Conservation (phyloP, 2,329 filamentous ascomycete species). For the Hypoxylon rubiginosum region DNA sequence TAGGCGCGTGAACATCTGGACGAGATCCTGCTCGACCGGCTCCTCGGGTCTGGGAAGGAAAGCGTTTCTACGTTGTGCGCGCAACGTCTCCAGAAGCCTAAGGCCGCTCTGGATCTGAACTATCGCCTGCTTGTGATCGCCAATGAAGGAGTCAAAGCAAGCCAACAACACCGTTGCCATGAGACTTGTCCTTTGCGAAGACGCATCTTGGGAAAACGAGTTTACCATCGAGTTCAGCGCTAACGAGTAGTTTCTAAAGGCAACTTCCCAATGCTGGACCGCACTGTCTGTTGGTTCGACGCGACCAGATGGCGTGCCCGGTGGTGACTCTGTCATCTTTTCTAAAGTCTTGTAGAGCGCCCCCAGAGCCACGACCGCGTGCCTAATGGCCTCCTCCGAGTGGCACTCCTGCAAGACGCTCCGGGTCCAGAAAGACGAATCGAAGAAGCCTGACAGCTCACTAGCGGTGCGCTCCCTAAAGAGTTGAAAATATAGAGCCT, state of each 20-base stretch:
- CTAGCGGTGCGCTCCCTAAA: slow-evolving; percentile 72
- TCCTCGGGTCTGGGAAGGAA: slow-evolving; percentile 59
- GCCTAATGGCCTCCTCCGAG: slow-evolving; percentile 70
- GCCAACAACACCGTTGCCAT: slow-evolving; percentile 75
- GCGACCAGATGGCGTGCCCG: slow-evolving; percentile 58
- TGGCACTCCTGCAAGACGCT: slow-evolving; percentile 75
- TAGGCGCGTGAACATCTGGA: slow-evolving; percentile 73
- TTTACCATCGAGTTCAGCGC: slow-evolving; percentile 66
- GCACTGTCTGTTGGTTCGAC: slow-evolving; percentile 57
- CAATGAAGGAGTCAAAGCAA: slow-evolving; percentile 77
- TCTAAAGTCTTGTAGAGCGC: slow-evolving; percentile 77
- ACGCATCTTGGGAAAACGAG: slow-evolving; percentile 58
- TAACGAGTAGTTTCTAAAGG: slow-evolving; percentile 70
- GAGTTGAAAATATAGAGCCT: slow-evolving; percentile 72
- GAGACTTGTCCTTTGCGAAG: slow-evolving; percentile 67
- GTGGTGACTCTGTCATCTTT: slow-evolving; percentile 65
- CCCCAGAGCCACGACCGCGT: slow-evolving; percentile 75
- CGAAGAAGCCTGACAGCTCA: slow-evolving; percentile 76
- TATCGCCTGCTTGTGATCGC: slow-evolving; percentile 73
- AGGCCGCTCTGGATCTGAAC: slow-evolving; percentile 72
- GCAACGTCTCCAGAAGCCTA: slow-evolving; percentile 66
- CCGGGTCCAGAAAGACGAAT: slow-evolving; percentile 74
- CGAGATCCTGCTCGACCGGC: slow-evolving; percentile 69
- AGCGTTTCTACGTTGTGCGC: slow-evolving; percentile 59
- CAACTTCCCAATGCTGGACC: slow-evolving; percentile 69